Evolutionary conservation across 441 rosid species (phyloP).

Genomic region (Macaranga tanarius): DNA sequence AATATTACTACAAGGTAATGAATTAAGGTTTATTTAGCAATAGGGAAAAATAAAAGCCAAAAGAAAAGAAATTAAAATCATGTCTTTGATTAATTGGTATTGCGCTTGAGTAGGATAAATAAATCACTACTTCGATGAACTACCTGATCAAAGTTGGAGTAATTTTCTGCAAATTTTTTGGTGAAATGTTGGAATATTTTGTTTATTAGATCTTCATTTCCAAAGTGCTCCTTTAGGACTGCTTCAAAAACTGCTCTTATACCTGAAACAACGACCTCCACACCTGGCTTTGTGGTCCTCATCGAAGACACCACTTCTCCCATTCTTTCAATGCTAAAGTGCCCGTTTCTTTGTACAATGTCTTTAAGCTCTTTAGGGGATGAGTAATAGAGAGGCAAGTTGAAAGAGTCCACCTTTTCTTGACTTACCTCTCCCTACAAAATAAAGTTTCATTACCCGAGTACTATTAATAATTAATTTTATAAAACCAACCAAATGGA

Average conservation of each 20-base stretch:
- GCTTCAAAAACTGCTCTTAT: slow-evolving; percentile 14
- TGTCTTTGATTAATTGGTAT: too few relatives aligned
- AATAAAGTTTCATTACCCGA: background rate
- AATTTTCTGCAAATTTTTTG: slow-evolving; percentile 11
- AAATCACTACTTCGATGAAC: too few relatives aligned
- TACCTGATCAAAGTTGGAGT: too few relatives aligned
- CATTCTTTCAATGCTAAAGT: background rate
- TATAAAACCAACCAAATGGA: too few relatives aligned
- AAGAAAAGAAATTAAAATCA: too few relatives aligned
- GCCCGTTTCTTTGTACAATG: background rate
- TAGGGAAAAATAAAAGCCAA: too few relatives aligned
- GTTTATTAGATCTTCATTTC: background rate
- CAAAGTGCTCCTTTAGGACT: slow-evolving; percentile 17
- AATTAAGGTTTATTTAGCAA: too few relatives aligned
- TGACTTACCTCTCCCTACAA: background rate
- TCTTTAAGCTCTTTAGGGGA: background rate
- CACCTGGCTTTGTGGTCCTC: too few relatives aligned
- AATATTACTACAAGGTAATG: too few relatives aligned
- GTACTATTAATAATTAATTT: background rate
- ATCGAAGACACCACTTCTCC: background rate
- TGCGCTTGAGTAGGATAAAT: too few relatives aligned
- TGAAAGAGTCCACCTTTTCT: background rate
- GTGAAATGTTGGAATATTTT: slow-evolving; percentile 11
- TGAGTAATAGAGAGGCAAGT: background rate
- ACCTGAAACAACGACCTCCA: background rate